phyloP scores from a whole-genome alignment of 805 yeast genomes.

The Sungouiozyma ichnusensis region DNA sequence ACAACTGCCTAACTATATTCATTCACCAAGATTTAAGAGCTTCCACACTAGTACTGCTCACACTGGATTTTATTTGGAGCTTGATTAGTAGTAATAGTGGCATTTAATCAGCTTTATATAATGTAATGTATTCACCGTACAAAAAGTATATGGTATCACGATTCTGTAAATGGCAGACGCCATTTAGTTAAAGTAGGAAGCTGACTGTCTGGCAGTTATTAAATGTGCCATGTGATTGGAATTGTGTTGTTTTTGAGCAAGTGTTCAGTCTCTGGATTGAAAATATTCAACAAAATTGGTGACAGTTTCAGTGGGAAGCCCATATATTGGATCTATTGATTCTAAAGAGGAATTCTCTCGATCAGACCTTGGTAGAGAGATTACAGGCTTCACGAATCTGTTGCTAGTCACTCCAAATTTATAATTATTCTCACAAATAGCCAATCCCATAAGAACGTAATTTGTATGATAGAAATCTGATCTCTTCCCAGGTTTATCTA shows the following conservation, averaged over 20 bases:
- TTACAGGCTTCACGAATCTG: not conserved
- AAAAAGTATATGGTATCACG: too few relatives aligned
- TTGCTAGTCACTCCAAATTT: not conserved
- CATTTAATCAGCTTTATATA: too few relatives aligned
- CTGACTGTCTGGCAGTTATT: too few relatives aligned
- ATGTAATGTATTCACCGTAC: too few relatives aligned
- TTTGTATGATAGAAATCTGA: conserved; percentile 90
- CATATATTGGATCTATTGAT: conserved; percentile 48
- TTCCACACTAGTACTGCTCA: too few relatives aligned
- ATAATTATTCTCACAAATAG: conserved; percentile 13
- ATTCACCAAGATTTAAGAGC: too few relatives aligned
- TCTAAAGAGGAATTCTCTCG: conserved; percentile 2
- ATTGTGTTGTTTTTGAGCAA: too few relatives aligned
- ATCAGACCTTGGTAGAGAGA: not conserved
- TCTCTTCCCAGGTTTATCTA: conserved; percentile 75
- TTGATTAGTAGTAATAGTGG: too few relatives aligned
- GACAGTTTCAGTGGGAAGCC: conserved; percentile 39
- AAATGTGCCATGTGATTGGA: too few relatives aligned
- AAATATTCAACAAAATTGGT: conserved; percentile 24
- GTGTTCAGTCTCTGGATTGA: not conserved
- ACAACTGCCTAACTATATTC: not conserved
- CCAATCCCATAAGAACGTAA: conserved; percentile 69
- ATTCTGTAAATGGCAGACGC: too few relatives aligned
- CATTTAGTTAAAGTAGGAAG: too few relatives aligned
- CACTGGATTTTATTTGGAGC: too few relatives aligned